A percentile compares a stretch with the other conserved stretches of the same genome.
Conservation (phyloP, 257 asterid species). For the Solanum corneliomulleri region DNA sequence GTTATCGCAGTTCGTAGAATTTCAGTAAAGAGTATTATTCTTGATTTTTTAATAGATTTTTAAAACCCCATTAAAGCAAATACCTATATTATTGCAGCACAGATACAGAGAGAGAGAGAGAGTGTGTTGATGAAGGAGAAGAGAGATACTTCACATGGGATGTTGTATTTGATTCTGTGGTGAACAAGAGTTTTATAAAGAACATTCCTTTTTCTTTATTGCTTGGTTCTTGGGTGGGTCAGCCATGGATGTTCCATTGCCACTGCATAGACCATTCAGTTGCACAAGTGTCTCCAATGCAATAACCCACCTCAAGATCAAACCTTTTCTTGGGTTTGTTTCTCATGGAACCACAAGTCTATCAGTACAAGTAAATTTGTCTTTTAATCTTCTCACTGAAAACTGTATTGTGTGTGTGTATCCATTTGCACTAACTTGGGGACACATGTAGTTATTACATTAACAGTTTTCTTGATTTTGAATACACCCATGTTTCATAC, state of each 20-base stretch:
- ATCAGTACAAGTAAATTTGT: constrained; percentile 29
- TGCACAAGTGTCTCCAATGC: constrained; percentile 16
- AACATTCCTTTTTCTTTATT: not conserved
- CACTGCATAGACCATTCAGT: constrained; percentile 36
- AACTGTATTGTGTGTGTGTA: not conserved
- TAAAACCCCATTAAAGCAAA: not conserved
- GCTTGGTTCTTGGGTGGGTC: not conserved
- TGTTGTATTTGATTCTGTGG: constrained; percentile 9
- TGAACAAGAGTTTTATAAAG: not conserved
- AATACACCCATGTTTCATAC: not conserved
- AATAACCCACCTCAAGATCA: constrained; percentile 34
- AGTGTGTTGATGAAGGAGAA: not conserved
- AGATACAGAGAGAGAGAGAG: not conserved
- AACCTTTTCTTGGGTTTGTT: constrained; percentile 45
- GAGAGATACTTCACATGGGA: not conserved
- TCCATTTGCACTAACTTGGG: not conserved
- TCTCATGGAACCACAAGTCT: constrained; percentile 40
- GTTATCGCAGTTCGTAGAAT: constrained; percentile 2
- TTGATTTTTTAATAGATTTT: not conserved
- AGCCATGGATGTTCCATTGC: constrained; percentile 60
- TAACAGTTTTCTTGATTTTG: not conserved
- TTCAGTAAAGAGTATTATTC: not conserved
- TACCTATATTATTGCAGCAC: not conserved
- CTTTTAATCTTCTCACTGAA: not conserved
- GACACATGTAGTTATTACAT: not conserved